phyloP scores from a whole-genome alignment of 768 basidiomycete genomes.

The Termitomyces sp. region DNA sequence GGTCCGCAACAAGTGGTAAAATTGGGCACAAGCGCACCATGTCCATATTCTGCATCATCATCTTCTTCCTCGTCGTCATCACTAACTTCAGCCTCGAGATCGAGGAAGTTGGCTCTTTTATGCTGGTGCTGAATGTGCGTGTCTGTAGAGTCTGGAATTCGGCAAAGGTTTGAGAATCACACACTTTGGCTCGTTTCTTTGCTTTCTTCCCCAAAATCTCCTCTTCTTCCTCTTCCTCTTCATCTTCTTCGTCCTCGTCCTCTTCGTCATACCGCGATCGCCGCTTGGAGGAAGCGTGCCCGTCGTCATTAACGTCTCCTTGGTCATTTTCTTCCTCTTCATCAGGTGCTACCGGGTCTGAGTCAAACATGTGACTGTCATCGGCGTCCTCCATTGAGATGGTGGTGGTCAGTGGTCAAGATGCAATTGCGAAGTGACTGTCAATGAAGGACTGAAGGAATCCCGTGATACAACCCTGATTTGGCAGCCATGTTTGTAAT shows the following conservation, averaged over 20 bases:
- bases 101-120: slow-evolving; percentile 75
- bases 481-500: neutral
- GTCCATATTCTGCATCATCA: slow-evolving; percentile 65
- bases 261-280: slow-evolving; percentile 22
- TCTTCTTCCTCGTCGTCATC: slow-evolving; percentile 97
- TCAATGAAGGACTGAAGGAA: neutral
- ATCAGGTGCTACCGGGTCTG: slow-evolving; percentile 33
- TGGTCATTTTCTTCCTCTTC: slow-evolving; percentile 34
- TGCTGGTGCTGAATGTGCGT: slow-evolving; percentile 47
- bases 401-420: slow-evolving; percentile 13
- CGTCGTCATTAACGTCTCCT: slow-evolving; percentile 29
- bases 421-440: neutral
- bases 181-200: slow-evolving; percentile 59
- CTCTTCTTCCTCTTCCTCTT: slow-evolving; percentile 49
- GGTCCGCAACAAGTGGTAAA: neutral
- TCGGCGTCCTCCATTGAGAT: slow-evolving; percentile 37
- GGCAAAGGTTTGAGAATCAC: slow-evolving; percentile 10
- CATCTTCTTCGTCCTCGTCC: slow-evolving; percentile 35
- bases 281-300: slow-evolving; percentile 30
- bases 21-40: slow-evolving; percentile 28
- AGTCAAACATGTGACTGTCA: slow-evolving; percentile 25
- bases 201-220: slow-evolving; percentile 41
- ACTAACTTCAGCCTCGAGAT: slow-evolving; percentile 94
- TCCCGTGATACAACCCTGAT: slow-evolving; percentile 6
- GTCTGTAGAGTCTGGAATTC: slow-evolving; percentile 4